Base-by-base conservation (phyloP, 371 early-diverging fungal genomes). In the Mortierella sp. region DNA sequence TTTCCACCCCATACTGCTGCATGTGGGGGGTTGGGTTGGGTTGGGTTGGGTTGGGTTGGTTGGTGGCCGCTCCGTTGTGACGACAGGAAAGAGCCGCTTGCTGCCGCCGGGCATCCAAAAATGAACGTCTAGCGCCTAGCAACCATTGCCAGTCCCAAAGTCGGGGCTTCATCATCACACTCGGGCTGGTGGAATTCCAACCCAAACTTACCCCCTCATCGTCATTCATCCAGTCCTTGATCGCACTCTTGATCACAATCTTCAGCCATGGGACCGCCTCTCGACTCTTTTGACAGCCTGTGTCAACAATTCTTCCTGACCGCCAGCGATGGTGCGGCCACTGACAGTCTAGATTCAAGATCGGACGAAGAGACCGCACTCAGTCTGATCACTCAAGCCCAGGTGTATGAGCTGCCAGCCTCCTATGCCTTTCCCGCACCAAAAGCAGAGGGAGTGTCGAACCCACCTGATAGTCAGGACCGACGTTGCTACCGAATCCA, bases 311-410 rank as follows among this genome's bases (percentile, higher is more conserved):
- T 74, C 49, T 67, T 65, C 44, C 37, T 67, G 34, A 34, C 34
- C n/a, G n/a, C 39, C 40, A 28, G n/a, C 40, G 41, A 27, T 13
- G 49, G 17, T 10, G 17, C 37, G 8, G 45, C 31, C 44, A 29
- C 24, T 13, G 22, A n/a, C 21, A 27, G 58, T 21, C 34, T n/a
- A n/a, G n/a, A n/a, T n/a, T n/a, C n/a, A n/a, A n/a, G 10, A 34
- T 57, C 72, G 7, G 46, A 34, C 29, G 54, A 62, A 17, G 73
- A 72, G 41, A 66, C 67, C 3, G 73, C 73, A 3, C 73, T 72
- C 51, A 46, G 58, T 14, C 46, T 72, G 29, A 16, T 72, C 16
- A 53, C 58, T 25, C 66, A 48, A 17, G 73, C 67, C 16, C 61
- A 72, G 50, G 50, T 62, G 29, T 72, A 72, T 25, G 73, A 66